A percentile compares a stretch with the other conserved stretches of the same genome.
Evolutionary conservation across 75 land plant species (phyloP).

Genomic region (Pinus albicaulis): DNA sequence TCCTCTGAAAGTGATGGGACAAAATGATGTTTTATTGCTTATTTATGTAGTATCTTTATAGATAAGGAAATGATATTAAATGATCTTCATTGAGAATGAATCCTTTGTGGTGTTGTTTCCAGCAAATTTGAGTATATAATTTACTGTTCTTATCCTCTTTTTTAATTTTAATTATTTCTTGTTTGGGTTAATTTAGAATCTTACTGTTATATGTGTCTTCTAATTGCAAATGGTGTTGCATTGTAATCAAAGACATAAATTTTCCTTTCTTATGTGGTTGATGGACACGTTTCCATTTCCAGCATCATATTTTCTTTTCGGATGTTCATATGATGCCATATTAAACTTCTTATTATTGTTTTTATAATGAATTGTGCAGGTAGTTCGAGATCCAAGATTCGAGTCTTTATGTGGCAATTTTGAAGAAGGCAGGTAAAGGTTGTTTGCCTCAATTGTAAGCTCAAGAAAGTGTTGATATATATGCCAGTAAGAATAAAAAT

Average conservation of each 20-base stretch:
- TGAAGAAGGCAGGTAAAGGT: constrained; percentile 53
- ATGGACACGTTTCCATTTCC: background rate
- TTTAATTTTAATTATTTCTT: constrained; percentile 1
- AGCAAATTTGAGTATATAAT: background rate
- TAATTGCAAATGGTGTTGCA: background rate
- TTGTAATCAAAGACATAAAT: background rate
- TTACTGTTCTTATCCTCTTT: background rate
- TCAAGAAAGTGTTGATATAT: background rate
- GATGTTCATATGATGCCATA: background rate
- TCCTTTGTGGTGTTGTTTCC: background rate
- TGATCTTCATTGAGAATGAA: background rate
- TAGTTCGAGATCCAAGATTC: constrained; percentile 80
- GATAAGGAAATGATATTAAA: background rate
- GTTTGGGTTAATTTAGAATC: background rate
- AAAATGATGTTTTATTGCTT: background rate
- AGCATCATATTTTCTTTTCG: background rate
- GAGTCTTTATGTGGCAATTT: constrained; percentile 81
- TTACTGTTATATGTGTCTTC: constrained; percentile 1
- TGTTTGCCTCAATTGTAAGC: background rate
- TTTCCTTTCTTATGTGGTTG: background rate
- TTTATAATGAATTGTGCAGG: constrained; percentile 34
- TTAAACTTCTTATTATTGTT: background rate
- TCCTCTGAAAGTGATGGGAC: background rate
- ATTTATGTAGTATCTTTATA: background rate
- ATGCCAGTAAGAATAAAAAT: background rate